These are phyloP conservation scores for Leccinum subatratum DNA, from an alignment of 1,284 basidiomycete species.

Conservation along the genomic window DNA sequence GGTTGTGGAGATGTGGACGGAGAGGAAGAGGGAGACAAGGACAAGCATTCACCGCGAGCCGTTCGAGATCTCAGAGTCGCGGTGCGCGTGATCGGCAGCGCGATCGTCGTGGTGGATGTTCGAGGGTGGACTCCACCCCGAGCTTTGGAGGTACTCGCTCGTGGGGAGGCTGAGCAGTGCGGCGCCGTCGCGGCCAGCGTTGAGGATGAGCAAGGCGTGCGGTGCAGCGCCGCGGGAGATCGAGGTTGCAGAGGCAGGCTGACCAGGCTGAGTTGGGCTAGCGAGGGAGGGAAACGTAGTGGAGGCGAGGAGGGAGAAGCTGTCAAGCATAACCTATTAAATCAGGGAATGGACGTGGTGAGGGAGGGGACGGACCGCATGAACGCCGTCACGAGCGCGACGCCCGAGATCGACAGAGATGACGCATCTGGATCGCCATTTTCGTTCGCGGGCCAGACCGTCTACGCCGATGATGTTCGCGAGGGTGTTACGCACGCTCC, in stretches of 20 bases:
- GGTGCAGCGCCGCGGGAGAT: constrained; percentile 42
- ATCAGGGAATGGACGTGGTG: neutral
- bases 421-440: constrained; percentile 74
- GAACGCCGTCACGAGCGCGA: constrained; percentile 68
- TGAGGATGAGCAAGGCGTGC: too few species aligned
- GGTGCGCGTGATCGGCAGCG: constrained; percentile 12
- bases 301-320: constrained; percentile 60
- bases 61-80: constrained; percentile 23
- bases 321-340: constrained; percentile 26
- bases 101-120: constrained; percentile 1
- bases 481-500: constrained; percentile 68
- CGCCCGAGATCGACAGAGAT: constrained; percentile 73
- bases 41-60: constrained; percentile 15
- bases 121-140: constrained; percentile 26
- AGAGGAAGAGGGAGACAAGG: constrained; percentile 6
- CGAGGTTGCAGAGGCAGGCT: constrained; percentile 36
- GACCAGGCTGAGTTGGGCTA: neutral
- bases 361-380: constrained; percentile 48
- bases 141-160: too few species aligned
- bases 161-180: too few species aligned
- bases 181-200: too few species aligned
- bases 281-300: constrained; percentile 25
- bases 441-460: constrained; percentile 70
- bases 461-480: constrained; percentile 73
- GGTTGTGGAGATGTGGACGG: too few species aligned